Evolutionary conservation across 331 rosid species (phyloP).

Genomic region (Rosa hybrid): DNA sequence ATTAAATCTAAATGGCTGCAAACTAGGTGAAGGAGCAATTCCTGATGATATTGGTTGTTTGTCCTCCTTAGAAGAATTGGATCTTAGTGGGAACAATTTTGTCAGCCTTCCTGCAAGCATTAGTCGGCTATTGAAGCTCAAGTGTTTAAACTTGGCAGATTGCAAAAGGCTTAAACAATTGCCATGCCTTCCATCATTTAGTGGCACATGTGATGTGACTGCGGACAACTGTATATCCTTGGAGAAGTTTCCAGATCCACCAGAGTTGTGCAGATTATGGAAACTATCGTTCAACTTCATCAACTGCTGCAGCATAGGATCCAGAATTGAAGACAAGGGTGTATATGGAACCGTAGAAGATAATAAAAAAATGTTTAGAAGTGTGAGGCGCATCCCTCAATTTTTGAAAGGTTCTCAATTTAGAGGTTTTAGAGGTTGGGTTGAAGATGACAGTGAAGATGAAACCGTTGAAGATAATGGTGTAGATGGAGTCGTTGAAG

Average conservation of each 20-base stretch:
- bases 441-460: too few relatives aligned
- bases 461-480: too few relatives aligned
- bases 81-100: neutral
- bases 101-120: neutral
- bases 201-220: neutral
- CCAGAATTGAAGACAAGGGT: too few relatives aligned
- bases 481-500: neutral
- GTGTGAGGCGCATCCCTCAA: too few relatives aligned
- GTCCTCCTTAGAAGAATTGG: neutral
- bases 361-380: too few relatives aligned
- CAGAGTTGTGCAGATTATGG: neutral
- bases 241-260: neutral
- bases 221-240: conserved; percentile 1
- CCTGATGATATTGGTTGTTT: neutral
- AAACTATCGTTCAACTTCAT: neutral
- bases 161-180: neutral
- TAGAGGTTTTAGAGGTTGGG: too few relatives aligned
- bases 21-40: neutral
- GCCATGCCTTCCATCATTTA: neutral
- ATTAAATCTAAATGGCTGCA: neutral
- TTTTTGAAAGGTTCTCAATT: too few relatives aligned
- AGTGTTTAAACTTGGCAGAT: neutral
- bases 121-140: neutral
- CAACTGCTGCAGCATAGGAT: neutral
- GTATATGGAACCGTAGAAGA: too few relatives aligned